These are phyloP conservation scores for Gentiana macrophylla DNA, from an alignment of 257 asterid genomes.

Conservation along the genomic window DNA sequence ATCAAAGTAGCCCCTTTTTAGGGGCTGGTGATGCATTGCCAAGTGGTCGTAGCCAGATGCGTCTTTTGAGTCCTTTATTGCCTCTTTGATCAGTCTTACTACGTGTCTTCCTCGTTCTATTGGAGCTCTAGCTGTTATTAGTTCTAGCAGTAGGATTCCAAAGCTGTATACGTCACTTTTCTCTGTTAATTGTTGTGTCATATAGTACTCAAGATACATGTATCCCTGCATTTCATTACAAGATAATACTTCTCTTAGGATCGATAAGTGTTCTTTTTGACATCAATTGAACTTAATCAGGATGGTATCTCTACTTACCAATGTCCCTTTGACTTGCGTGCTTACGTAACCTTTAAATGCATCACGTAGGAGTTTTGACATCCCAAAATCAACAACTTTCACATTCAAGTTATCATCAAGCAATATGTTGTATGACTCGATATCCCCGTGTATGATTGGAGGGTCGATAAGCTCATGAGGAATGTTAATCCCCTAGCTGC, in stretches of 20 bases:
- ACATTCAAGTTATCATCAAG: conserved; percentile 53
- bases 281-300: not conserved
- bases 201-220: conserved; percentile 88
- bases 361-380: conserved; percentile 75
- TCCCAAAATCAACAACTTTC: conserved; percentile 87
- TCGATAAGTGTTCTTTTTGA: too few species aligned
- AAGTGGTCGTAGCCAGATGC: conserved; percentile 16
- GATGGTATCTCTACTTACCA: conserved; percentile 32
- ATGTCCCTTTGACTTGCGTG: conserved; percentile 93
- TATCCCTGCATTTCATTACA: conserved; percentile 48
- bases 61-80: conserved; percentile 23
- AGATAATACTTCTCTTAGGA: not conserved
- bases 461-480: conserved; percentile 81
- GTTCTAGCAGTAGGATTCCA: conserved; percentile 66
- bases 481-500: conserved; percentile 79
- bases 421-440: conserved; percentile 74
- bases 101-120: conserved; percentile 77
- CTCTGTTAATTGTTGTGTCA: conserved; percentile 79
- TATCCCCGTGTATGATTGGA: conserved; percentile 86
- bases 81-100: conserved; percentile 48
- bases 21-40: too few species aligned
- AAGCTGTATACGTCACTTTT: conserved; percentile 82
- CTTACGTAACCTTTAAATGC: conserved; percentile 63
- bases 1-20: too few species aligned
- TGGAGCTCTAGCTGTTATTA: conserved; percentile 55